Base-by-base conservation (phyloP, 352 stramenopile species). In the Lagenidium giganteum region DNA sequence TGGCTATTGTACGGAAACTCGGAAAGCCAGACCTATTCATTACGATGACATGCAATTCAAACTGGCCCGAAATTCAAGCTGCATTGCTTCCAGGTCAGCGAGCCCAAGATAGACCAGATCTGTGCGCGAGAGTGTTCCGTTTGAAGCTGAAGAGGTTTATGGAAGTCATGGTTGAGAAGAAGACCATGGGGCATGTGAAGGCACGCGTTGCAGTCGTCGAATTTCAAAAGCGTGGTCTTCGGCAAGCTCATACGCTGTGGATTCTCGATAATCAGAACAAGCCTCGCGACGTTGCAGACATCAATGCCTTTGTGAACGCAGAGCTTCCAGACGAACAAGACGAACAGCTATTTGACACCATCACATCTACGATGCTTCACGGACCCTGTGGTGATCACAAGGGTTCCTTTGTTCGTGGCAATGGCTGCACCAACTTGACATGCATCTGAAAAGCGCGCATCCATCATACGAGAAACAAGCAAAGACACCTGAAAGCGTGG, bases 1-100 rank as follows among this genome's bases (percentile, higher is more conserved):
- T 77, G 45, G 42, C 58, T 9, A 67, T 83, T 18, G 53, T 76
- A 0, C 42, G 51, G 12, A 33, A 47, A 16, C 42, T 40, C 20
- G 55, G 60, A 7, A 61, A 57, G 24, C 62, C 67, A 5, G 45
- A 69, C 21, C 40, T 65, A 13, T 85, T 82, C 44, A 59, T 76
- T 11, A 80, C 71, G 0, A 65, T 77, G 26, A 81, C 60, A 7
- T 68, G 49, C n/a, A 82, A 80, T 33, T 59, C 63, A 0, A 54
- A 57, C 3, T 84, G 67, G 53, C 4, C 17, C 7, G 63, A 79
- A 27, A 67, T 81, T 12, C 34, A 49, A 32, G 34, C 56, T n/a
- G 40, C 51, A 11, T 6, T 62, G 8, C 12, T 26, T 1, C 4
- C 11, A 4, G 21, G 30, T 16, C 36, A 58, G 20, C 58, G 16